Evolutionary conservation across 2,329 filamentous ascomycete genomes (phyloP), one percentile per base, ranked within the genome.

Genomic region (Phyllosticta paracitricarpa): DNA sequence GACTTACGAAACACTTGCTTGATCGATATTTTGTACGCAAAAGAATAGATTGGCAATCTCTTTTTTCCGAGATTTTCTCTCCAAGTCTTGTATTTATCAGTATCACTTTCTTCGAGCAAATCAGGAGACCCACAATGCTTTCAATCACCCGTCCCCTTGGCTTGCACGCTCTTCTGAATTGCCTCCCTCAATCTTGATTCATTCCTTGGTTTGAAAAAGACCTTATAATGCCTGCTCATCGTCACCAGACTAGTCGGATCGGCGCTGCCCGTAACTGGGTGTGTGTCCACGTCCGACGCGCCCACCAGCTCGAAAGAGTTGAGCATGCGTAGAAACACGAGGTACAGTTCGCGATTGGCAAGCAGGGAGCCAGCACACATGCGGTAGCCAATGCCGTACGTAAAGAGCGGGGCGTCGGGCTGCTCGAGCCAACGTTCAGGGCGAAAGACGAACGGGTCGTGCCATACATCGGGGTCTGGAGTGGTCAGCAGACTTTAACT

Each of bases 341-440:
- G 75, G 63, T 88, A 88, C 19, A 88, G 75, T 68, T 88, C 85
- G 1, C 84, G 77, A 66, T 87, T 87, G 10, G 84, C 84, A 2
- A 87, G 76, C 51, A 85, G 68, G 1, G 79, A 84, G 48, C 84
- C 85, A 0, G 84, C 84, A 64, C 85, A 88, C 85, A 88, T 88
- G 51, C 84, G 80, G 65, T 86, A 87, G 1, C 85, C 85, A 9
- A 87, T 75, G 0, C 85, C 85, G 62, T 86, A 87, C 0, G 84
- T 85, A 69, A 87, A 87, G 12, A 87, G 71, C 0, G 84, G 84
- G 3, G 83, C 83, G 28, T 87, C 83, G 0, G 84, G 83, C 56
- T 84, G 79, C 68, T 85, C 82, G 10, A 85, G 71, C 84, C 84
- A 88, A 26, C 85, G 78, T 67, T 86, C 83, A 0, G 82, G 82